Conservation (phyloP, 495 filamentous ascomycete genomes). For the Aspergillus kassunensis region DNA sequence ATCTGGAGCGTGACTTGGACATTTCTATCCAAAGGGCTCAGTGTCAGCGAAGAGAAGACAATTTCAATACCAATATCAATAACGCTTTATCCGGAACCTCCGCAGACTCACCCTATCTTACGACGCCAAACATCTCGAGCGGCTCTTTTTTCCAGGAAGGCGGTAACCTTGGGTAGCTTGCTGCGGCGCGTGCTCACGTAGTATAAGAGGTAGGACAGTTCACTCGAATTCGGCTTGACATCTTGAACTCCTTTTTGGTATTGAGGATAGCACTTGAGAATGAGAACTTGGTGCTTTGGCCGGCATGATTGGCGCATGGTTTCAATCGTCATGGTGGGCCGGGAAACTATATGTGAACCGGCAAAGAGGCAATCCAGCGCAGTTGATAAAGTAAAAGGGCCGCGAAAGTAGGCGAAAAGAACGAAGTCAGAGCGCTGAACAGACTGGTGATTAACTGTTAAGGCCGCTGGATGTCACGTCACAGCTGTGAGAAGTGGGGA, state of each 20-base stretch:
- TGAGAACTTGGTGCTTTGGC: slow-evolving; percentile 89
- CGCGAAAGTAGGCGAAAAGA: not conserved
- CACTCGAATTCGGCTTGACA: slow-evolving; percentile 88
- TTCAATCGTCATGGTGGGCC: slow-evolving; percentile 42
- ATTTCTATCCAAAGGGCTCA: slow-evolving; percentile 52
- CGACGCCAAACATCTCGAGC: slow-evolving; percentile 79
- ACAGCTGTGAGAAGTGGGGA: not conserved
- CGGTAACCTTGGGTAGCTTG: slow-evolving; percentile 90
- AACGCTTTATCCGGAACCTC: not conserved
- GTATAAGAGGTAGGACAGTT: slow-evolving; percentile 92
- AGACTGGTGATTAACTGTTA: too few species aligned
- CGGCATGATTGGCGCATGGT: slow-evolving; percentile 62
- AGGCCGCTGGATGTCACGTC: slow-evolving; percentile 8
- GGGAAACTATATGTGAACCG: not conserved
- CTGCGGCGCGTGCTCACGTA: slow-evolving; percentile 88
- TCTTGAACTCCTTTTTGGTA: slow-evolving; percentile 84
- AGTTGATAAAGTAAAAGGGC: too few species aligned
- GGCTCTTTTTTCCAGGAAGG: slow-evolving; percentile 86
- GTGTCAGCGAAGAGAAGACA: slow-evolving; percentile 4
- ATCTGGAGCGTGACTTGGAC: slow-evolving; percentile 92
- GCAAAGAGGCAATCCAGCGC: not conserved
- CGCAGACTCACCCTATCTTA: slow-evolving; percentile 67
- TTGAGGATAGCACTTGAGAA: slow-evolving; percentile 89
- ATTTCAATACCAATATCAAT: not conserved
- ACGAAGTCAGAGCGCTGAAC: too few species aligned